phyloP scores from a whole-genome alignment of 1,284 basidiomycete species.

The Porogramme epimiltina region DNA sequence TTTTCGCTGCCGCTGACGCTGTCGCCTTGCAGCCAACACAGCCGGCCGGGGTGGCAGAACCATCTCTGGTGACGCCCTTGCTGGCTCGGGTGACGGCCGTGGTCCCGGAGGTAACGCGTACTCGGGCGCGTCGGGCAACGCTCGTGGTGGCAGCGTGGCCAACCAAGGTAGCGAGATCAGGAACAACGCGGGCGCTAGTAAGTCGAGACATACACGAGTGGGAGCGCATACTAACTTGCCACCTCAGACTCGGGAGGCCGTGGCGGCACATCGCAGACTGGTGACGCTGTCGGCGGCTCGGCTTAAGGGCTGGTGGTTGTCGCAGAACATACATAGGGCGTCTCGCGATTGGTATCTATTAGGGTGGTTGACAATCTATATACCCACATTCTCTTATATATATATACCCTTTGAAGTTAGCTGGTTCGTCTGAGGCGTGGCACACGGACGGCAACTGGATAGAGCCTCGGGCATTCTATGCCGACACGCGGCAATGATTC shows the following conservation, averaged over 20 bases:
- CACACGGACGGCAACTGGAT: too few species aligned
- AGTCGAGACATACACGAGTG: not conserved
- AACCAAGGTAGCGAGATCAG: conserved; percentile 23
- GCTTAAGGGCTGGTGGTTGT: conserved; percentile 17
- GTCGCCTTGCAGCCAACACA: conserved; percentile 9
- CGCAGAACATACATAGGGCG: conserved; percentile 12
- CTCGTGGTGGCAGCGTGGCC: conserved; percentile 25
- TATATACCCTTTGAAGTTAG: too few species aligned
- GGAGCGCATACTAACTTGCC: not conserved
- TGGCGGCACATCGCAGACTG: conserved; percentile 23
- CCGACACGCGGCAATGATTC: too few species aligned
- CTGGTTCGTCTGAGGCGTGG: too few species aligned
- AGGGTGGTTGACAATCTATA: conserved; percentile 23
- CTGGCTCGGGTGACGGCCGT: conserved; percentile 27
- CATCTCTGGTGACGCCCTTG: conserved; percentile 26
- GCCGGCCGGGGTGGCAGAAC: conserved; percentile 27
- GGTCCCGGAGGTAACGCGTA: conserved; percentile 36
- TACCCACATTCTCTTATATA: conserved; percentile 24
- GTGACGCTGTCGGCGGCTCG: conserved; percentile 24
- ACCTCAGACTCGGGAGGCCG: conserved; percentile 16
- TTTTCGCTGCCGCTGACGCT: not conserved
- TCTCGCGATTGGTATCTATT: conserved; percentile 15
- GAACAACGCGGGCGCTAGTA: conserved; percentile 24
- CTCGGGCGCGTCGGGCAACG: conserved; percentile 27
- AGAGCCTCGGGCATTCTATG: not conserved